Evolutionary conservation across 805 yeast species (phyloP).

Genomic region (Candida maris): DNA sequence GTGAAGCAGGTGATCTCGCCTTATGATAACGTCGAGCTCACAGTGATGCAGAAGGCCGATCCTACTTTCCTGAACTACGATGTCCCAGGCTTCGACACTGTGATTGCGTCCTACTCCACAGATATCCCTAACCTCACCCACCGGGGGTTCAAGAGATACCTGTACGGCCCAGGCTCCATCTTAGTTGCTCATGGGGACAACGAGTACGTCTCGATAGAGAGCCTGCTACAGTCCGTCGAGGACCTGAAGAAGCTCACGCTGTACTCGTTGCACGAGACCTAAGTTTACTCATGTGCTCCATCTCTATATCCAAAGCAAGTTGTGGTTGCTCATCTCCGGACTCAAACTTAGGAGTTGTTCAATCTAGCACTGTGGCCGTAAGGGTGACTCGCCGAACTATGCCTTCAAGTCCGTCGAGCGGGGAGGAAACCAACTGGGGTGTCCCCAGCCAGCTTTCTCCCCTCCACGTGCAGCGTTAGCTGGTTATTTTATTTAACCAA

Average conservation of each 20-base stretch:
- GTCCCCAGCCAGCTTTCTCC: no score
- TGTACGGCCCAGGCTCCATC: constrained; percentile 68
- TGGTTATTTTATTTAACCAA: no score
- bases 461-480: no score
- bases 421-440: no score
- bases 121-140: constrained; percentile 45
- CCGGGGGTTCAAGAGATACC: constrained; percentile 40
- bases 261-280: constrained; percentile 9
- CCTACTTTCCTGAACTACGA: constrained; percentile 52
- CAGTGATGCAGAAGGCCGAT: constrained; percentile 21
- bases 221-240: constrained; percentile 46
- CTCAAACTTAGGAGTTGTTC: constrained; percentile 28
- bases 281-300: constrained; percentile 19
- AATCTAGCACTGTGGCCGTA: constrained; percentile 20
- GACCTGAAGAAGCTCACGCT: constrained; percentile 47
- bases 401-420: no score
- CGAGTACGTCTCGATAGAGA: constrained; percentile 48
- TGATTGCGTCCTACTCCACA: constrained; percentile 32
- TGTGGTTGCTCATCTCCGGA: constrained; percentile 19
- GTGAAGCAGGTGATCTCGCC: constrained; percentile 33
- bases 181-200: constrained; percentile 56
- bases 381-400: constrained; percentile 1
- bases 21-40: constrained; percentile 21
- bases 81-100: constrained; percentile 61
- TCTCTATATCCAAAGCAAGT: constrained; percentile 31